Percentiles rank a stretch among this genome's conserved stretches.
Conservation (phyloP, 805 yeast genomes). For the Pichia membranifaciens region DNA sequence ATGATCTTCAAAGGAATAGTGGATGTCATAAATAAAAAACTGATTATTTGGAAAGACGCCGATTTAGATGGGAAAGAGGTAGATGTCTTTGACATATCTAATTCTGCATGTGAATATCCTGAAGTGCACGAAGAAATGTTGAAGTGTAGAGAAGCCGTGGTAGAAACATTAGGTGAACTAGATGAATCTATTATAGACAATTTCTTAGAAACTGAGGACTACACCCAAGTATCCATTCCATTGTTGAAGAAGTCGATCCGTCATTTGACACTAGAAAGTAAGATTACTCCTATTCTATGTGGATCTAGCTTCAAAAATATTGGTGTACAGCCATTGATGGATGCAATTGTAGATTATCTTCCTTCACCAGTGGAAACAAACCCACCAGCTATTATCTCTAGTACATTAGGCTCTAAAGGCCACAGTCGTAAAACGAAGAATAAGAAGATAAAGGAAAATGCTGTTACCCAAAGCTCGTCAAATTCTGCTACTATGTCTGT, state of each 20-base stretch:
- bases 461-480: background rate
- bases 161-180: constrained; percentile 78
- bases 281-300: constrained; percentile 75
- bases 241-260: constrained; percentile 58
- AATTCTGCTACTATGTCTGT: constrained; percentile 25
- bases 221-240: constrained; percentile 53
- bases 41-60: constrained; percentile 45
- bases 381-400: constrained; percentile 44
- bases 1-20: constrained; percentile 58
- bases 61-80: constrained; percentile 46
- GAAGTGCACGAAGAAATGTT: constrained; percentile 42
- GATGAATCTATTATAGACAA: constrained; percentile 75
- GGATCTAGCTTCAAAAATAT: constrained; percentile 91
- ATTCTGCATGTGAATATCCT: constrained; percentile 19
- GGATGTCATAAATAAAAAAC: constrained; percentile 64
- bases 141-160: constrained; percentile 63
- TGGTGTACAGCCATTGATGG: constrained; percentile 92
- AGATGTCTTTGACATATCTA: constrained; percentile 38
- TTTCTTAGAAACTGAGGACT: constrained; percentile 71
- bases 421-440: constrained; percentile 19
- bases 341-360: constrained; percentile 68
- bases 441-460: constrained; percentile 1
- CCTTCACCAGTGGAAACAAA: constrained; percentile 73
- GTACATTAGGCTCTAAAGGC: constrained; percentile 10
- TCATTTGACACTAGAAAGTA: constrained; percentile 50